Conservation (phyloP, 2,329 filamentous ascomycete genomes). For the Dendrostoma leiphaemia region DNA sequence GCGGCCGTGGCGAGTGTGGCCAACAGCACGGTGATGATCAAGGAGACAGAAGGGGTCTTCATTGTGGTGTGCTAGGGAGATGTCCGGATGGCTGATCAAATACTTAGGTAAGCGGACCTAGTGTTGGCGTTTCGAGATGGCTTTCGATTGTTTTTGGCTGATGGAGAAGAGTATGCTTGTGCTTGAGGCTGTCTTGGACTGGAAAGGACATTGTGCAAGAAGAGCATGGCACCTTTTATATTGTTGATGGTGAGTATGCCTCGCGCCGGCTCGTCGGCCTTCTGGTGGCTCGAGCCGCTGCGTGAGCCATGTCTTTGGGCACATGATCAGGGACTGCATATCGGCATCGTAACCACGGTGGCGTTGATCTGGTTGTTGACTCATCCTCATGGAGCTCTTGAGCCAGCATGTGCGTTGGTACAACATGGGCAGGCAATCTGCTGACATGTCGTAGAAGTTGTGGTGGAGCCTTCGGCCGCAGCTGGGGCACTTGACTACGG, state of each 20-base stretch:
- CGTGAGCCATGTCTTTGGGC: too few species aligned
- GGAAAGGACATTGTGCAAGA: too few species aligned
- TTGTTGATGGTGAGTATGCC: too few species aligned
- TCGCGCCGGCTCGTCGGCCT: too few species aligned
- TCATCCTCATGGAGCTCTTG: not conserved
- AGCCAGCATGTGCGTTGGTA: not conserved
- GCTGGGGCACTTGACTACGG: too few species aligned
- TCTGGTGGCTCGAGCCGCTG: too few species aligned
- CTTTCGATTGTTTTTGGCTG: not conserved
- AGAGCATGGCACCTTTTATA: too few species aligned
- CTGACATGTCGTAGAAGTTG: not conserved
- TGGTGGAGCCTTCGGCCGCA: too few species aligned
- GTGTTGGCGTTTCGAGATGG: not conserved
- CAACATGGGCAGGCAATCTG: too few species aligned
- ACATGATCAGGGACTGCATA: too few species aligned
- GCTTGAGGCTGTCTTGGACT: too few species aligned
- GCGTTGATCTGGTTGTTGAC: not conserved
- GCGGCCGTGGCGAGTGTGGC: not conserved
- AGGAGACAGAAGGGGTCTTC: not conserved
- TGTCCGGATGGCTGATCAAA: not conserved
- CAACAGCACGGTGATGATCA: not conserved
- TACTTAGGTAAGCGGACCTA: not conserved
- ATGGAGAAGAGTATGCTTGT: too few species aligned
- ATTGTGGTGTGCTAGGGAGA: not conserved
- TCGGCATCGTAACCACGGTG: not conserved